Conservation (phyloP, 805 yeast species). For the Candida koratica region DNA sequence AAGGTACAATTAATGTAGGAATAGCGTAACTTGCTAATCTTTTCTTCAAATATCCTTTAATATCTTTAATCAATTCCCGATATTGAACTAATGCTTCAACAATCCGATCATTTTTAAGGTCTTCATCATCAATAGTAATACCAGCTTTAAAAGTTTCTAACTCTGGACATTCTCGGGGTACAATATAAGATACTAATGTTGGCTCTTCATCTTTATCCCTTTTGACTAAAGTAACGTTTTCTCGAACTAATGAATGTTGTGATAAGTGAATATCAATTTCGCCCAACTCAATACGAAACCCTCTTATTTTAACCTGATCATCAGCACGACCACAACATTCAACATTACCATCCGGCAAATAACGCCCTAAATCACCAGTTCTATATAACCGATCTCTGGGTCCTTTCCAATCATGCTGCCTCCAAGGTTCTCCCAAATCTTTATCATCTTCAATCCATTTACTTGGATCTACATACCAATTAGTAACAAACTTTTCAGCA, state of each 20-base stretch:
- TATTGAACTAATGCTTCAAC: conserved; percentile 77
- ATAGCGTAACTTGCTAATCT: conserved; percentile 91
- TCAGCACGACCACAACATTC: conserved; percentile 99
- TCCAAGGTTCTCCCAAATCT: conserved; percentile 54
- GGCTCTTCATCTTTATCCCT: conserved; percentile 93
- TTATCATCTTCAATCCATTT: conserved; percentile 61
- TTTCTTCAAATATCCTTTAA: conserved; percentile 72
- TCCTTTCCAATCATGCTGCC: conserved; percentile 75
- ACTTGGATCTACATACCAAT: conserved; percentile 78
- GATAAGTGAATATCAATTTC: conserved; percentile 97
- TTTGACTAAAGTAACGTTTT: conserved; percentile 86
- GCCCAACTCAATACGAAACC: conserved; percentile 96
- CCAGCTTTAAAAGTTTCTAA: conserved; percentile 48
- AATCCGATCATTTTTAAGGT: conserved; percentile 52
- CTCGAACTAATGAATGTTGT: conserved; percentile 88
- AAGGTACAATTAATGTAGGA: conserved; percentile 87
- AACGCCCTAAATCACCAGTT: conserved; percentile 96
- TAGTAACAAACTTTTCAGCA: conserved; percentile 78
- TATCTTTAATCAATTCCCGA: conserved; percentile 71
- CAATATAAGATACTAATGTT: conserved; percentile 83
- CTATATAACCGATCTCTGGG: conserved; percentile 95
- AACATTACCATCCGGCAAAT: conserved; percentile 94
- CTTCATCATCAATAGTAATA: conserved; percentile 34
- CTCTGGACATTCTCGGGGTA: conserved; percentile 58
- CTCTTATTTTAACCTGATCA: conserved; percentile 97